phyloP scores from a whole-genome alignment of 345 rosid species.

The Lepidium aucheri region DNA sequence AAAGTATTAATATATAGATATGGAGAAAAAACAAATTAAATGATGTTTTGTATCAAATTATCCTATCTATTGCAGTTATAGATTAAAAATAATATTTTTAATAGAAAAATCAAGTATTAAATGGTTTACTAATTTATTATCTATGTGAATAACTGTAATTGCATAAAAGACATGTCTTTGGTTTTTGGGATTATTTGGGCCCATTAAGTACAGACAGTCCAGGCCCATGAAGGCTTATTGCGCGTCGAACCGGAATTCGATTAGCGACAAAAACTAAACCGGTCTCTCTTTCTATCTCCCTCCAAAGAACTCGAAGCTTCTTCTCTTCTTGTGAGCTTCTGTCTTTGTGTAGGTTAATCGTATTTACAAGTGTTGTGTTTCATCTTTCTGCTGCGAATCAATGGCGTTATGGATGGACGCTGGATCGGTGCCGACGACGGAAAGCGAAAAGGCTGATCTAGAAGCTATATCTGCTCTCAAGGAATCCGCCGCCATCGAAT shows the following conservation, averaged over 20 bases:
- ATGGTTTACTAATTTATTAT: no score
- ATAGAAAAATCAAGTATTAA: no score
- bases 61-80: no score
- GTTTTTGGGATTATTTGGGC: neutral
- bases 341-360: constrained; percentile 15
- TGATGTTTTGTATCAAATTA: no score
- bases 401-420: constrained; percentile 92
- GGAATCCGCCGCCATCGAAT: constrained; percentile 83
- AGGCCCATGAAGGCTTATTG: neutral
- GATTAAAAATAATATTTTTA: no score
- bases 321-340: neutral
- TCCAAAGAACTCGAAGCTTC: constrained; percentile 18
- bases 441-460: constrained; percentile 61
- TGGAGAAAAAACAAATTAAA: no score
- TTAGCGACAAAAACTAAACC: neutral
- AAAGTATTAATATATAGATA: no score
- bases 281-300: constrained; percentile 5
- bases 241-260: neutral
- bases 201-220: neutral
- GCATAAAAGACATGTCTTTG: neutral
- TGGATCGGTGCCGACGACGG: constrained; percentile 61
- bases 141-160: no score
- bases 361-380: neutral
- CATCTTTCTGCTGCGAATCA: neutral
- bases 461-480: constrained; percentile 66